phyloP scores from a whole-genome alignment of 1,139 yeast species.

The Pichia sp. region DNA sequence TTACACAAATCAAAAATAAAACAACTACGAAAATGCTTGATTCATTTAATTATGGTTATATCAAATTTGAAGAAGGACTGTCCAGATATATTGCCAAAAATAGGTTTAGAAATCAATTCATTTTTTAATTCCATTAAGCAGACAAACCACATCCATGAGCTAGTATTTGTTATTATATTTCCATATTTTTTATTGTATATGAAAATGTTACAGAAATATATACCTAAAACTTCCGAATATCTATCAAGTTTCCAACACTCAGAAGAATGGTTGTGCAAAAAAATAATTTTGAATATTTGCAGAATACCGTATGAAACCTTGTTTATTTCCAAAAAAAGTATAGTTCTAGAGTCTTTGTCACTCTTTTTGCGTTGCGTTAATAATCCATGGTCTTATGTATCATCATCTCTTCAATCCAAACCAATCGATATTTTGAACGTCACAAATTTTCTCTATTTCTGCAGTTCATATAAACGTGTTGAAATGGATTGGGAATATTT shows the following conservation, averaged over 20 bases:
- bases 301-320: conserved; percentile 16
- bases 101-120: conserved; percentile 15
- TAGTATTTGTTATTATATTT: conserved; percentile 14
- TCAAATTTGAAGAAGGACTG: conserved; percentile 19
- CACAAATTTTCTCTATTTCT: conserved; percentile 22
- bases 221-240: conserved; percentile 12
- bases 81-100: conserved; percentile 2
- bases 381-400: conserved; percentile 26
- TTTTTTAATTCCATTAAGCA: conserved; percentile 11
- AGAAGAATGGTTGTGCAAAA: conserved; percentile 14
- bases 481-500: conserved; percentile 26
- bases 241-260: conserved; percentile 10
- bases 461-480: conserved; percentile 20
- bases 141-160: background rate
- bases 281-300: conserved; percentile 19
- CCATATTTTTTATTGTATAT: conserved; percentile 24
- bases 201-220: conserved; percentile 17
- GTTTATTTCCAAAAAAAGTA: conserved; percentile 7
- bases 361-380: conserved; percentile 17
- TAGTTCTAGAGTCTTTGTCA: conserved; percentile 21
- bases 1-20: conserved; percentile 6
- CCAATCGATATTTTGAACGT: conserved; percentile 16
- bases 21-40: conserved; percentile 21
- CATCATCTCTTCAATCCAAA: conserved; percentile 8
- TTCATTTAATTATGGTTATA: conserved; percentile 21